These are phyloP conservation scores for Mycena alexandri DNA, from an alignment of 768 basidiomycete genomes.

Conservation along the genomic window DNA sequence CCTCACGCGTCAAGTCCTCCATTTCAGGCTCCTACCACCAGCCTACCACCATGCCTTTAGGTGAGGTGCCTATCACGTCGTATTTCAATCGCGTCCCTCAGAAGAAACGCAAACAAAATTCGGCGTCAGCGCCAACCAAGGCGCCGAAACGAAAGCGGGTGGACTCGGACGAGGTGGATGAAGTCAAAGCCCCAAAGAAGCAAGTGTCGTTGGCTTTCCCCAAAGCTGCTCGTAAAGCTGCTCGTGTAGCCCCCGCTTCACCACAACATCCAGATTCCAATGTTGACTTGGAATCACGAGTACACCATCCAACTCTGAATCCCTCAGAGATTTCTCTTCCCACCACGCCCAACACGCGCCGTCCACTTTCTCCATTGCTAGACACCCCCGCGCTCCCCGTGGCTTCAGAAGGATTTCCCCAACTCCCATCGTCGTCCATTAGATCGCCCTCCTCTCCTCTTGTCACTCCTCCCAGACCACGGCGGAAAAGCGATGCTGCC, in stretches of 20 bases:
- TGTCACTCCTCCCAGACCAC: neutral
- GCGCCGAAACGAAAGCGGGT: constrained; percentile 26
- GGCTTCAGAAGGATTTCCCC: neutral
- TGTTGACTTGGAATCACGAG: neutral
- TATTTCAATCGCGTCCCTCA: constrained; percentile 35
- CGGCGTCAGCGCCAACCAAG: constrained; percentile 6
- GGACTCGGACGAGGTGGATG: constrained; percentile 9
- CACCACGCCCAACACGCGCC: neutral
- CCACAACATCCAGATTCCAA: neutral
- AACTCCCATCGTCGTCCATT: constrained; percentile 1
- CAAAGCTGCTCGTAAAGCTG: constrained; percentile 10
- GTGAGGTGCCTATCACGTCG: constrained; percentile 36
- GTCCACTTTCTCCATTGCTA: neutral
- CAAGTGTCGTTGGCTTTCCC: constrained; percentile 17
- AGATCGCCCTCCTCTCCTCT: neutral
- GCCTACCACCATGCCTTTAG: constrained; percentile 12
- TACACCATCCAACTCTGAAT: neutral
- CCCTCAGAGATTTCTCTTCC: neutral
- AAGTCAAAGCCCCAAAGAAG: constrained; percentile 9
- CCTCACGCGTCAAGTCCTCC: neutral
- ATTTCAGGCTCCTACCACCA: neutral
- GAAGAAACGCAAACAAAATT: constrained; percentile 21
- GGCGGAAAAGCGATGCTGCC: neutral
- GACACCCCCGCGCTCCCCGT: neutral
- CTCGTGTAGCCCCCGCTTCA: neutral